Evolutionary conservation across 768 basidiomycete genomes (phyloP), one percentile per base, ranked within the genome.

Genomic region (Clavulina sp.): DNA sequence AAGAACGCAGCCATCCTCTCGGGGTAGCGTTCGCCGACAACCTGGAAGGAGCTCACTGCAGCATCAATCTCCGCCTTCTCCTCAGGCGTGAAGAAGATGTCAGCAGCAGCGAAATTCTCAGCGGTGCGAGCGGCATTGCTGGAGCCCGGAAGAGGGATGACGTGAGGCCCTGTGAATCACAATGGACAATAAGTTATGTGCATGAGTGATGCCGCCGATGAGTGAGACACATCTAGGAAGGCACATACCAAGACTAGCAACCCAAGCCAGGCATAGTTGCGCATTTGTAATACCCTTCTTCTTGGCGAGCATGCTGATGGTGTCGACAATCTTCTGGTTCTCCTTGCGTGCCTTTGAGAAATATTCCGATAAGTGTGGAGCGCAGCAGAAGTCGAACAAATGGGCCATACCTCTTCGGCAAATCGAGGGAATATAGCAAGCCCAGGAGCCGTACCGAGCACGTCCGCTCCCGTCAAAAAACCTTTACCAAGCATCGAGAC

Each of bases 401-500:
- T n/a, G n/a, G n/a, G n/a, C 9, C 50, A 28, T 26, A 44, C 36
- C 33, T 67, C 64, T 3, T 60, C 62, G 50, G 64, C 60, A 58
- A 66, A 63, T 18, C 64, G 55, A 4, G 65, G 66, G 4, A 61
- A 38, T n/a, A n/a, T n/a, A n/a, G n/a, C n/a, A n/a, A n/a, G n/a
- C 24, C 9, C 16, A 7, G 31, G 72, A 24, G 24, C 72, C n/a
- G n/a, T 70, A 4, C 63, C 61, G 2, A 38, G 51, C 57, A 70
- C 73, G 59, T 76, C 68, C 30, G 68, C 60, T 0, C 76, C 76
- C 0, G 73, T 72, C 29, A 78, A 63, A 60, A 77, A 67, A 26
- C 48, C 28, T 13, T 63, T n/a, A n/a, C n/a, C n/a, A n/a, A n/a
- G n/a, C n/a, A n/a, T n/a, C n/a, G n/a, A n/a, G n/a, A n/a, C n/a